These are phyloP conservation scores for Phytophthora cactorum DNA, from an alignment of 352 stramenopile species.

Conservation along the genomic window DNA sequence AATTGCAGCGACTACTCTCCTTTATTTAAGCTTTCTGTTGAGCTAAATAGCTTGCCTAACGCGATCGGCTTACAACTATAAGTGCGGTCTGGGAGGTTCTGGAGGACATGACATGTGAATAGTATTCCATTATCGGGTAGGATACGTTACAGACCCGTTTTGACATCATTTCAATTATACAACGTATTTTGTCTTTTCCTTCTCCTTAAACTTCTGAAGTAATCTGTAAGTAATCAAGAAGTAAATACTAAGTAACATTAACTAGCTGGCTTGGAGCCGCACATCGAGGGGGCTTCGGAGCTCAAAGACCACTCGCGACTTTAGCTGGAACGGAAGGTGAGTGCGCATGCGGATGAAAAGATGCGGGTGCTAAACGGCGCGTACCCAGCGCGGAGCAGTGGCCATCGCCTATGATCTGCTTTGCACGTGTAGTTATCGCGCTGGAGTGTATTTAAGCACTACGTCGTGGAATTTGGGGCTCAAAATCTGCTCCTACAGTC, in stretches of 20 bases:
- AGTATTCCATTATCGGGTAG: too few species aligned
- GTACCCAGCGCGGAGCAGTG: neutral
- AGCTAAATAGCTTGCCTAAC: too few species aligned
- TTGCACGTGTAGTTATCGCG: neutral
- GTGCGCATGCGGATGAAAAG: slow-evolving; percentile 8
- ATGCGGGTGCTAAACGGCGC: slow-evolving; percentile 1
- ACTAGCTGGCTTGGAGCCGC: slow-evolving; percentile 23
- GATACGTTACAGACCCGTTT: too few species aligned
- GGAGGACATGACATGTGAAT: too few species aligned
- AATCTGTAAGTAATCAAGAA: slow-evolving; percentile 1
- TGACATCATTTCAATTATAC: too few species aligned
- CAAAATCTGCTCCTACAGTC: neutral
- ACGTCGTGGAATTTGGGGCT: neutral
- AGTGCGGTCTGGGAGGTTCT: too few species aligned
- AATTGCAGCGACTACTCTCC: too few species aligned
- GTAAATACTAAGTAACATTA: slow-evolving; percentile 2
- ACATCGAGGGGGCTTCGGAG: slow-evolving; percentile 15
- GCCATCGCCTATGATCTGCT: neutral
- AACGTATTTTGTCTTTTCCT: too few species aligned
- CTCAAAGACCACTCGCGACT: slow-evolving; percentile 35
- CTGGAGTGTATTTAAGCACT: neutral
- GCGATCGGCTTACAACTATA: too few species aligned
- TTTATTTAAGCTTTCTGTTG: too few species aligned
- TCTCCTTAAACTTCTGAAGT: neutral
- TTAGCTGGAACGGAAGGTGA: slow-evolving; percentile 40